Evolutionary conservation across 352 stramenopile genomes (phyloP).

Genomic region (Phytophthora brassicae): DNA sequence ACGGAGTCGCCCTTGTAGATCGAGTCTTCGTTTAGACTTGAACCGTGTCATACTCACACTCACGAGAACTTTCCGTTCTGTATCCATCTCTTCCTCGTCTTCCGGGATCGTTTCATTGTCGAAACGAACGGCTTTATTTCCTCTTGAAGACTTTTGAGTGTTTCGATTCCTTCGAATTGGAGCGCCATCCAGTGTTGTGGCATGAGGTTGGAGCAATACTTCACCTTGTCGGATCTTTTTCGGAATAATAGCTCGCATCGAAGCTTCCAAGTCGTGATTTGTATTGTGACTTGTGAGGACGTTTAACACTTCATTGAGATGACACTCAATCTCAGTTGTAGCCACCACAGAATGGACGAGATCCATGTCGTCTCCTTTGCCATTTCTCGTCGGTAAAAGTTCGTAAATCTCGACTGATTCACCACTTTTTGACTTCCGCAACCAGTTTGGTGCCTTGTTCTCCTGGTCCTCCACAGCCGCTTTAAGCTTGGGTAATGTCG

Average conservation of each 20-base stretch:
- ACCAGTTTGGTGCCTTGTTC: slow-evolving; percentile 38
- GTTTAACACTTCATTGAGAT: slow-evolving; percentile 70
- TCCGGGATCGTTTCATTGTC: slow-evolving; percentile 23
- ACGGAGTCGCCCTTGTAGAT: slow-evolving; percentile 34
- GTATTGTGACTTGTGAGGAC: slow-evolving; percentile 52
- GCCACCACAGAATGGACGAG: slow-evolving; percentile 52
- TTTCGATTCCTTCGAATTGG: slow-evolving; percentile 15
- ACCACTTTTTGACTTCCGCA: slow-evolving; percentile 46
- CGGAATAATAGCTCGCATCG: slow-evolving; percentile 44
- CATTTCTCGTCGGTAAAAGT: slow-evolving; percentile 33
- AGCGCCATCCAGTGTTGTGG: slow-evolving; percentile 27
- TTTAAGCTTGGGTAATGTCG: slow-evolving; percentile 46
- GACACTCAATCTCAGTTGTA: slow-evolving; percentile 52
- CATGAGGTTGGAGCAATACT: slow-evolving; percentile 32
- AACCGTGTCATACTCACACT: slow-evolving; percentile 45
- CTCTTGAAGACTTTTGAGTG: slow-evolving; percentile 10
- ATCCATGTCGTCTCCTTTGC: slow-evolving; percentile 49
- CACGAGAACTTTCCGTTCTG: slow-evolving; percentile 37
- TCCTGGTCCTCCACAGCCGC: slow-evolving; percentile 41
- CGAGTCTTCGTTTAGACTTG: slow-evolving; percentile 33
- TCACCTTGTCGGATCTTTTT: slow-evolving; percentile 41
- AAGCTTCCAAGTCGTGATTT: slow-evolving; percentile 45
- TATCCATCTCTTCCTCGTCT: slow-evolving; percentile 12
- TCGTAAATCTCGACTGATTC: slow-evolving; percentile 53
- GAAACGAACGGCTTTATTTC: slow-evolving; percentile 21